A percentile compares a stretch with the other conserved stretches of the same genome.
phyloP scores from a whole-genome alignment of 148 eudicot species.

The Camellia lanceoleosa region DNA sequence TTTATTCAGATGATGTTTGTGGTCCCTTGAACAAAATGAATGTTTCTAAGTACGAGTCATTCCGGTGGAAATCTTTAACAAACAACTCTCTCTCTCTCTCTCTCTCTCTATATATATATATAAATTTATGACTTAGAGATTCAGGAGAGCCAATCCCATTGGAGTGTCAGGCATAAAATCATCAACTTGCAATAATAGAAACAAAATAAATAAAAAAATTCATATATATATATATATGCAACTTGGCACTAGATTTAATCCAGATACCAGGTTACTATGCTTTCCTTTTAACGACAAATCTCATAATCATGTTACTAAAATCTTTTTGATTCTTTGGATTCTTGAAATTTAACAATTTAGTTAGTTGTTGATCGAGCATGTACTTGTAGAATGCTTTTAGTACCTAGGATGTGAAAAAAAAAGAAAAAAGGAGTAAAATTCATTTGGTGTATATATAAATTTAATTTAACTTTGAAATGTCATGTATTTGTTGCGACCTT shows the following conservation, averaged over 20 bases:
- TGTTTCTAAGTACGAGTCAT: slow-evolving; percentile 6
- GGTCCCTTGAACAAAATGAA: background rate
- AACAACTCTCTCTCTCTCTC: no score
- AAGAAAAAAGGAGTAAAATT: no score
- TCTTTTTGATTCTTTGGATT: background rate
- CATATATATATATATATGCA: background rate
- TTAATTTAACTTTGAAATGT: no score
- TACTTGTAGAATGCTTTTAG: no score
- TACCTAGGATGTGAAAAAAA: no score
- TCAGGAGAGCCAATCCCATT: slow-evolving; percentile 1
- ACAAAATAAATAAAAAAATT: background rate
- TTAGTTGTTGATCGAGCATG: no score
- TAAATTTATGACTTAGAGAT: background rate
- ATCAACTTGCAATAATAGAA: background rate
- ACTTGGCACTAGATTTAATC: slow-evolving; percentile 3
- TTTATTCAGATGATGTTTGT: background rate
- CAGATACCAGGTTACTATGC: background rate
- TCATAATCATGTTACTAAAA: background rate
- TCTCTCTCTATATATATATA: background rate
- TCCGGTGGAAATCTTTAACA: background rate
- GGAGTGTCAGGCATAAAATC: slow-evolving; percentile 7
- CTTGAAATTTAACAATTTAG: background rate
- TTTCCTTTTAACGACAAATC: background rate
- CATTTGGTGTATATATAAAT: no score
- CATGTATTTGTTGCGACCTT: no score